These are phyloP conservation scores for Nakaseomyces glabratus DNA, from an alignment of 1,139 yeast species.

Conservation along the genomic window DNA sequence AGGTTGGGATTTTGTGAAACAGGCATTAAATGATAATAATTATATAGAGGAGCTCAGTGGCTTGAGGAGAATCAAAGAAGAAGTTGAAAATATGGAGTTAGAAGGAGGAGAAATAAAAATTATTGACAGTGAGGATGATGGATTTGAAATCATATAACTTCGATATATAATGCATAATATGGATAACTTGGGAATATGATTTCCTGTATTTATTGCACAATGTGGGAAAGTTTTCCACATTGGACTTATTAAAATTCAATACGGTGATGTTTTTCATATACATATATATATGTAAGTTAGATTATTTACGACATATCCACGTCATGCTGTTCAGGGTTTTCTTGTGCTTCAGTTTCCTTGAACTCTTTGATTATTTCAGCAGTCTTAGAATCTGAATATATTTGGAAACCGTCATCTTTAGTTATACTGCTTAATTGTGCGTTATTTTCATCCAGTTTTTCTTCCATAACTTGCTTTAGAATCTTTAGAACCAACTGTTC, in stretches of 20 bases:
- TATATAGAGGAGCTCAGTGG: conserved; percentile 76
- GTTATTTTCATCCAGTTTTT: conserved; percentile 88
- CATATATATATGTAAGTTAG: conserved; percentile 8
- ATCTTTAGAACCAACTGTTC: conserved; percentile 83
- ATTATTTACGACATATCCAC: conserved; percentile 26
- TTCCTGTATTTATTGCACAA: background rate
- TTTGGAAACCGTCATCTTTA: conserved; percentile 73
- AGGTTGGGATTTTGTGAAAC: conserved; percentile 76
- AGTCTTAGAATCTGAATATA: conserved; percentile 77
- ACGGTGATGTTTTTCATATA: background rate
- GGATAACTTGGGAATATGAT: background rate
- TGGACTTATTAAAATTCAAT: too few species aligned
- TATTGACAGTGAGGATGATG: conserved; percentile 34
- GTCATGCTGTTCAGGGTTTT: conserved; percentile 29
- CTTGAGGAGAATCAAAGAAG: conserved; percentile 56
- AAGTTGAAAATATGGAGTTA: conserved; percentile 55
- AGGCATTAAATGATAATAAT: conserved; percentile 54
- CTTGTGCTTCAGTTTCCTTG: conserved; percentile 60
- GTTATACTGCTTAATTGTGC: conserved; percentile 95
- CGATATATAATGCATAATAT: background rate
- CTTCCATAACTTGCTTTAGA: conserved; percentile 98
- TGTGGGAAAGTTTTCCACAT: too few species aligned
- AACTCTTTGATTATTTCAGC: conserved; percentile 68
- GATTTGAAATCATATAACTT: conserved; percentile 1
- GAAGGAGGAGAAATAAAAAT: conserved; percentile 41